Percentiles rank a stretch among this genome's conserved stretches.
phyloP scores from a whole-genome alignment of 306 rosid species.

The Alnus glutinosa region DNA sequence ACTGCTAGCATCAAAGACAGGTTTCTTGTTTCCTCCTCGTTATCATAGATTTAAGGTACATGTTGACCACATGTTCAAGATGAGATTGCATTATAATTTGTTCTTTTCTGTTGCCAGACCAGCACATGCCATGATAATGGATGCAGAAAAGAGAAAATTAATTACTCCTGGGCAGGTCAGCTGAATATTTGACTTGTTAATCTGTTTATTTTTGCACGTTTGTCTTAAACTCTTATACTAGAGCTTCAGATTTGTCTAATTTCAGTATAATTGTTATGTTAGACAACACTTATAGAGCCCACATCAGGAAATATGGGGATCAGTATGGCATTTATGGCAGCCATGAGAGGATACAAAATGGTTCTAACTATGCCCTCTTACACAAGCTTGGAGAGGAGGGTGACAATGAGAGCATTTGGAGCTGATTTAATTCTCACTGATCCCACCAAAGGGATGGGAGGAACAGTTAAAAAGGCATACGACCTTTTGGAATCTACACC shows the following conservation, averaged over 20 bases:
- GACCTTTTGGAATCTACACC: constrained; percentile 79
- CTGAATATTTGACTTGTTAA: neutral
- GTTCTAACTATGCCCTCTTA: constrained; percentile 82
- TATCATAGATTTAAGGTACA: neutral
- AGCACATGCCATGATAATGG: constrained; percentile 49
- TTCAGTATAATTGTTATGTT: constrained; percentile 13
- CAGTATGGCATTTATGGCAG: constrained; percentile 81
- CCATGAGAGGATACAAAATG: constrained; percentile 82
- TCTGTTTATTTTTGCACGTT: neutral
- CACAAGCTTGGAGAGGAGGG: constrained; percentile 77
- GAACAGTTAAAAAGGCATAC: constrained; percentile 85
- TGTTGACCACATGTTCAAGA: neutral
- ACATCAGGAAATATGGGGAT: constrained; percentile 97
- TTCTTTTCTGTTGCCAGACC: constrained; percentile 37
- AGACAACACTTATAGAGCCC: constrained; percentile 83
- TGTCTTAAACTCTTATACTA: neutral
- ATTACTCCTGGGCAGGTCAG: constrained; percentile 58
- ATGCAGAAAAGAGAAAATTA: constrained; percentile 56
- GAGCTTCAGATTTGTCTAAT: neutral
- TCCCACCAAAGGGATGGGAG: constrained; percentile 78
- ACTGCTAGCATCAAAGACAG: constrained; percentile 97
- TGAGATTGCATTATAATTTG: neutral
- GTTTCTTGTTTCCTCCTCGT: constrained; percentile 25
- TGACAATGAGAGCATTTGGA: constrained; percentile 86
- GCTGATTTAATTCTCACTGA: constrained; percentile 87